Base-by-base conservation (phyloP, 129 eudicot species). In the Chrysanthemum makinoi region DNA sequence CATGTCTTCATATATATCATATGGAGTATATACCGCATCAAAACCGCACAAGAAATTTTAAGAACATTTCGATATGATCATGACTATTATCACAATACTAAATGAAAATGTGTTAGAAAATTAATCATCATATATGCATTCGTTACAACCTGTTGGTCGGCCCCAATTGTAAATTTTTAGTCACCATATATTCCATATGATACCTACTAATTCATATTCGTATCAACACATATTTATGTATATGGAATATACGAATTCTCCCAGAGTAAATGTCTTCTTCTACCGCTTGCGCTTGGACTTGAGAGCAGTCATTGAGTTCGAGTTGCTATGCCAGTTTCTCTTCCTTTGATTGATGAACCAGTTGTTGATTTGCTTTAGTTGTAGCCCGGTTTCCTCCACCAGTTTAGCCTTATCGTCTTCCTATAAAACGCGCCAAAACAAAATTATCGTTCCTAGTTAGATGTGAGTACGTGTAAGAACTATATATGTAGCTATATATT, bases 301-400 rank as follows among this genome's bases (percentile, higher is more conserved):
- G 43, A 92, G 89, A 65, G 96, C 75, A 24, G 83, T 80, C 61
- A 76, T 76, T 0, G 98, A 87, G 13, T 83, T 85, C 5, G 98
- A 93, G 78, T 84, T 85, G 89, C 83, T 93, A 75, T 94, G 90
- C 98, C 98, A 94, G 74, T 94, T 94, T 52, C 98, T 77, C 86
- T 93, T 93, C 82, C 98, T 85, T 70, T 93, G 98, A 76, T 93
- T 93, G 52, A 93, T 93, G 80, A 93, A 93, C 98, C 98, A 90
- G 43, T 90, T 90, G 86, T 93, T 93, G 39, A 93, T 94, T 71
- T 94, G 98, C 84, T 94, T 94, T 46, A 94, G 86, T 86, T 94
- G 96, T 72, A 94, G 72, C 48, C 98, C 98, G 5, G 98, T 94
- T 55, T 89, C 92, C 78, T 94, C 95, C 65, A 94, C 98, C 10